Conservation (phyloP, 176 grass and related monocot genomes). For the Eremochloa ophiuroides region DNA sequence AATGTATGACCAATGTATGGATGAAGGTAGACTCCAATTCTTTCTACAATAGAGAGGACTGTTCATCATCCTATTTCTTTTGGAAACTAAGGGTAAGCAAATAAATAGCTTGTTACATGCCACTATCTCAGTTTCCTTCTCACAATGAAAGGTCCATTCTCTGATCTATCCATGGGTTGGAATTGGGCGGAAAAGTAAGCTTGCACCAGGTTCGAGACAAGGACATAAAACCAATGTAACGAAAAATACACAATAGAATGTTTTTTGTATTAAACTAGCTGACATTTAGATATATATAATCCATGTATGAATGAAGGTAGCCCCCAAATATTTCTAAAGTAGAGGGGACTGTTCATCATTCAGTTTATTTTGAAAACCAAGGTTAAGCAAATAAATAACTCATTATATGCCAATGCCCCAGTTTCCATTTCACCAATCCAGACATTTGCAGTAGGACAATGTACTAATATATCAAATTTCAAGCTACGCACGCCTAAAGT, state of each 20-base stretch:
- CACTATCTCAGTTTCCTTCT: constrained; percentile 32
- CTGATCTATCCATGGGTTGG: not conserved
- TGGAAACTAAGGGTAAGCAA: constrained; percentile 48
- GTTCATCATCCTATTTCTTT: constrained; percentile 62
- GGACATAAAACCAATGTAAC: not conserved
- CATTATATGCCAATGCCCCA: constrained; percentile 31
- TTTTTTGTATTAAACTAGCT: not conserved
- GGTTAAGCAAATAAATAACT: constrained; percentile 39
- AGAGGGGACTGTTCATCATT: constrained; percentile 62
- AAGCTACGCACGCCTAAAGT: not conserved
- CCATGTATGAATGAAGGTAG: constrained; percentile 45
- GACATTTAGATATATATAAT: not conserved
- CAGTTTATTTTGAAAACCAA: constrained; percentile 49
- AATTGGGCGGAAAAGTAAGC: not conserved
- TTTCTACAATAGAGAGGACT: constrained; percentile 56
- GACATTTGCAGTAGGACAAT: not conserved
- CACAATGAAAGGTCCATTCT: not conserved
- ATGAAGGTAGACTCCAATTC: constrained; percentile 61
- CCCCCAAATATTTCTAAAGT: constrained; percentile 51
- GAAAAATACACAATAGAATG: not conserved
- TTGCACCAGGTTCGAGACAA: not conserved
- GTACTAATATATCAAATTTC: not conserved
- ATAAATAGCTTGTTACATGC: constrained; percentile 50
- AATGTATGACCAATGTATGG: constrained; percentile 11
- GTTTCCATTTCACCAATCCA: constrained; percentile 22